Conservation (phyloP, 139 green algal genomes). For the Chlorella sp. region DNA sequence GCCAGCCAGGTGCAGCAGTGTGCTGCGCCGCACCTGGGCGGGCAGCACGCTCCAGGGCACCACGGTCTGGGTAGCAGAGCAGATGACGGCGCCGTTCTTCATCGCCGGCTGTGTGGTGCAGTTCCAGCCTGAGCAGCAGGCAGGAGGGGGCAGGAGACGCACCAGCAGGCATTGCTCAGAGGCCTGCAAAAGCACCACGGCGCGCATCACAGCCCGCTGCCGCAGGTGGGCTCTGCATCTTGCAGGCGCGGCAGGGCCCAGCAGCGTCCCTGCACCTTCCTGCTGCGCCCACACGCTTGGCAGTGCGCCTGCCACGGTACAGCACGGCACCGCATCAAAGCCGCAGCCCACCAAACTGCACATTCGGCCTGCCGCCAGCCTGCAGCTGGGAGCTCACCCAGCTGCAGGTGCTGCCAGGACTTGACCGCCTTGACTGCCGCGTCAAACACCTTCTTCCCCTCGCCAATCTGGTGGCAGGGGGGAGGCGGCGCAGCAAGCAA, state of each 20-base stretch:
- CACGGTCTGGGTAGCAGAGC: slow-evolving; percentile 33
- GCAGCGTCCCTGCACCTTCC: too few relatives aligned
- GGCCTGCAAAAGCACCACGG: background rate
- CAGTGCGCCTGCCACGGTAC: too few relatives aligned
- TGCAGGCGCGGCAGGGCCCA: too few relatives aligned
- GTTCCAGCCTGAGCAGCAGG: slow-evolving; percentile 21
- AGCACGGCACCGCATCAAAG: too few relatives aligned
- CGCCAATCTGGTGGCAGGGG: background rate
- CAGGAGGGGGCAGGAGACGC: too few relatives aligned
- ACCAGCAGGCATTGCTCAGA: too few relatives aligned
- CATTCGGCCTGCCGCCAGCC: too few relatives aligned
- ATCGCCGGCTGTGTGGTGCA: slow-evolving; percentile 13
- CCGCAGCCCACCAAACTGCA: too few relatives aligned
- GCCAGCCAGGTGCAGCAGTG: background rate
- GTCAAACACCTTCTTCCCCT: slow-evolving; percentile 11
- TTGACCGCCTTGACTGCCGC: slow-evolving; percentile 24
- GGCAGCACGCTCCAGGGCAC: slow-evolving; percentile 44
- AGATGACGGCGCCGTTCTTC: background rate
- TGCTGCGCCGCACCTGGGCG: background rate
- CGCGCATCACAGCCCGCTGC: too few relatives aligned
- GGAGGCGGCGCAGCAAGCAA: too few relatives aligned
- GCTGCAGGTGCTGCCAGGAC: slow-evolving; percentile 41
- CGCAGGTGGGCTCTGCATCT: too few relatives aligned
- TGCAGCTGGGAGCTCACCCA: slow-evolving; percentile 31
- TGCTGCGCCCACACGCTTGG: too few relatives aligned